phyloP scores from a whole-genome alignment of 2,329 filamentous ascomycete species.

The Pyrenophora teres region DNA sequence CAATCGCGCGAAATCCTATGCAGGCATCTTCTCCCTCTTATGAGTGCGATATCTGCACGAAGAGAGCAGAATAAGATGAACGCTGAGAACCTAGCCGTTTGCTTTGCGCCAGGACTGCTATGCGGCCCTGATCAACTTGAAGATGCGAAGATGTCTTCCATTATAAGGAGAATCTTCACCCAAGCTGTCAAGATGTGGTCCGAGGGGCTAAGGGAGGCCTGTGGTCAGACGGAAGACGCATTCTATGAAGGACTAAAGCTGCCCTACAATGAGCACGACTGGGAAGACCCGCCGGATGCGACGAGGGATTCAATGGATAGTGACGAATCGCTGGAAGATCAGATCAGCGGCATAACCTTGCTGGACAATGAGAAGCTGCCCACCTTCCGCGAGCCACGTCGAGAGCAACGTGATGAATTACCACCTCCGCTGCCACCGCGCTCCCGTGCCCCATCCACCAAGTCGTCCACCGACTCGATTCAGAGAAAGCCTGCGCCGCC shows the following conservation, averaged over 20 bases:
- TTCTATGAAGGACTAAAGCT: slow-evolving; percentile 50
- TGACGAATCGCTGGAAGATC: slow-evolving; percentile 41
- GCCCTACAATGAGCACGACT: slow-evolving; percentile 49
- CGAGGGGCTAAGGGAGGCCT: slow-evolving; percentile 50
- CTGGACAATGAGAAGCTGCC: slow-evolving; percentile 47
- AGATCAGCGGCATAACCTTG: slow-evolving; percentile 50
- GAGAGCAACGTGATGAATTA: slow-evolving; percentile 12
- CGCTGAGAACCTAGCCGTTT: slow-evolving; percentile 59
- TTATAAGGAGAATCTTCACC: slow-evolving; percentile 56
- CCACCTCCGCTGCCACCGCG: slow-evolving; percentile 50
- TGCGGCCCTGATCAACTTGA: slow-evolving; percentile 60
- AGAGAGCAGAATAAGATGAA: slow-evolving; percentile 61
- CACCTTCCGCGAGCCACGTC: slow-evolving; percentile 20
- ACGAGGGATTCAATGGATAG: slow-evolving; percentile 30
- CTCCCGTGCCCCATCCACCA: slow-evolving; percentile 28
- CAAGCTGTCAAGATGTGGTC: slow-evolving; percentile 55
- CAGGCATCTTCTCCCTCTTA: slow-evolving; percentile 58
- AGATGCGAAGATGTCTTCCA: slow-evolving; percentile 59
- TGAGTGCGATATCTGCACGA: slow-evolving; percentile 53
- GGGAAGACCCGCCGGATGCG: slow-evolving; percentile 54
- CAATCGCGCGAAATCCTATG: slow-evolving; percentile 55
- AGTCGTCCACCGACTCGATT: slow-evolving; percentile 37
- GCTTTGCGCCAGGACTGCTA: slow-evolving; percentile 58
- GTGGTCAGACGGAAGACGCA: slow-evolving; percentile 43
- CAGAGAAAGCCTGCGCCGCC: slow-evolving; percentile 52